Evolutionary conservation across 2,329 filamentous ascomycete species (phyloP).

Genomic region (Diplocarpon rosae): DNA sequence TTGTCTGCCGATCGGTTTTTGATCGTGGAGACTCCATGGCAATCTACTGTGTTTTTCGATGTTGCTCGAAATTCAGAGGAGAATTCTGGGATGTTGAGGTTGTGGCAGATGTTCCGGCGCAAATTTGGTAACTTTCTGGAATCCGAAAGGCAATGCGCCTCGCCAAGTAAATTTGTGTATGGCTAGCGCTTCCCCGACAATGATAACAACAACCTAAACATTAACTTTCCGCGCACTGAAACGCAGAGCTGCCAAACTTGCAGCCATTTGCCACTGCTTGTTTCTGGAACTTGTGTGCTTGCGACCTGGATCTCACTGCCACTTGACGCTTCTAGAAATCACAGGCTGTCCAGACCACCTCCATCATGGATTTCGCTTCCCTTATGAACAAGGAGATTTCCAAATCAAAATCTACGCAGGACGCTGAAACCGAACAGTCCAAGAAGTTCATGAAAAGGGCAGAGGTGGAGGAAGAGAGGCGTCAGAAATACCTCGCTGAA

Average conservation of each 20-base stretch:
- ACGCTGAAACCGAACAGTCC: conserved; percentile 27
- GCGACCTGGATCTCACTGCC: background rate
- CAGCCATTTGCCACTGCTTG: too few species aligned
- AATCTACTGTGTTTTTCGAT: conserved; percentile 8
- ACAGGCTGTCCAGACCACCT: background rate
- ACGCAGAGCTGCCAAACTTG: too few species aligned
- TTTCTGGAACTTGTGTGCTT: background rate
- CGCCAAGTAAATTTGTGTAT: conserved; percentile 9
- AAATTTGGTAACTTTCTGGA: conserved; percentile 5
- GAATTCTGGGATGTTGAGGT: conserved; percentile 8
- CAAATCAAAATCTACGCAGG: conserved; percentile 52
- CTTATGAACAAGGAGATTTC: conserved; percentile 89
- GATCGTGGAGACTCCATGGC: conserved; percentile 28
- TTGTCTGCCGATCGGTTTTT: conserved; percentile 55
- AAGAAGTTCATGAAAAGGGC: conserved; percentile 79
- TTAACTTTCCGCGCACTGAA: too few species aligned
- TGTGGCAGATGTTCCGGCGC: conserved; percentile 9
- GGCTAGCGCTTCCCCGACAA: background rate
- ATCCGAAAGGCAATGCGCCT: conserved; percentile 2
- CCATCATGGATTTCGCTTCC: conserved; percentile 81
- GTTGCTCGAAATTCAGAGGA: conserved; percentile 2
- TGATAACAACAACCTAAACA: too few species aligned
- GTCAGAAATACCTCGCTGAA: conserved; percentile 70
- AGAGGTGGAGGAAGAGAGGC: conserved; percentile 73
- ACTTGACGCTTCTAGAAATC: background rate